phyloP scores from a whole-genome alignment of 345 rosid genomes.

The Clarkia xantiana region DNA sequence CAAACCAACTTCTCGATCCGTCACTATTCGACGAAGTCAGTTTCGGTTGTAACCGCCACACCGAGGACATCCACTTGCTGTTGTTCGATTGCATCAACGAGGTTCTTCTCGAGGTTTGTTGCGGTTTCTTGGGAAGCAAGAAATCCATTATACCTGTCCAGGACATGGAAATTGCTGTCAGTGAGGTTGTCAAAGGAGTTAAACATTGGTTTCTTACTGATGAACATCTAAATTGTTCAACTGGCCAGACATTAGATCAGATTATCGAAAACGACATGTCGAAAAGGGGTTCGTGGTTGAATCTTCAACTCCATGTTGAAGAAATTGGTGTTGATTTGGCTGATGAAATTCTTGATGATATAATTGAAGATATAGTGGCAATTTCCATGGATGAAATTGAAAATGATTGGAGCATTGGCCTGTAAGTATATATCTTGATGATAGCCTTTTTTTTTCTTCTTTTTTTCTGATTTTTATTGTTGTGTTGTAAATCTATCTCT shows the following conservation, averaged over 20 bases:
- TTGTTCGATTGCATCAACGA: constrained; percentile 72
- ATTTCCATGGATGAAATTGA: constrained; percentile 1
- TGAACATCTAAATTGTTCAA: constrained; percentile 45
- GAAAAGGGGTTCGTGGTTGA: constrained; percentile 57
- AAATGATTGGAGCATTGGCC: constrained; percentile 1
- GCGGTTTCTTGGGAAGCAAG: constrained; percentile 32
- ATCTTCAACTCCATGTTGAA: constrained; percentile 35
- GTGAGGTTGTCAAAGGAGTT: constrained; percentile 59
- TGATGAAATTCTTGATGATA: constrained; percentile 48
- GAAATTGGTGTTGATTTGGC: constrained; percentile 39
- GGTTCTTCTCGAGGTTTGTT: constrained; percentile 52
- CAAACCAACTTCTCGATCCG: constrained; percentile 60
- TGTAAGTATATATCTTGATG: no score
- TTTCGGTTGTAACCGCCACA: constrained; percentile 33
- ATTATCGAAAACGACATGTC: constrained; percentile 64
- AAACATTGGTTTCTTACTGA: constrained; percentile 50
- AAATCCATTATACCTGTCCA: constrained; percentile 31
- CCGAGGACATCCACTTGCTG: constrained; percentile 39
- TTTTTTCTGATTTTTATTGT: no score
- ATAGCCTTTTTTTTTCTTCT: no score
- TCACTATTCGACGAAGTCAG: constrained; percentile 39
- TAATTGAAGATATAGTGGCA: constrained; percentile 33
- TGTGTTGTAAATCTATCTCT: no score
- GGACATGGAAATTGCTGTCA: constrained; percentile 26
- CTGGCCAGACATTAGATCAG: constrained; percentile 66